phyloP scores from a whole-genome alignment of 2,329 filamentous ascomycete genomes.

The Trichophyton simii region DNA sequence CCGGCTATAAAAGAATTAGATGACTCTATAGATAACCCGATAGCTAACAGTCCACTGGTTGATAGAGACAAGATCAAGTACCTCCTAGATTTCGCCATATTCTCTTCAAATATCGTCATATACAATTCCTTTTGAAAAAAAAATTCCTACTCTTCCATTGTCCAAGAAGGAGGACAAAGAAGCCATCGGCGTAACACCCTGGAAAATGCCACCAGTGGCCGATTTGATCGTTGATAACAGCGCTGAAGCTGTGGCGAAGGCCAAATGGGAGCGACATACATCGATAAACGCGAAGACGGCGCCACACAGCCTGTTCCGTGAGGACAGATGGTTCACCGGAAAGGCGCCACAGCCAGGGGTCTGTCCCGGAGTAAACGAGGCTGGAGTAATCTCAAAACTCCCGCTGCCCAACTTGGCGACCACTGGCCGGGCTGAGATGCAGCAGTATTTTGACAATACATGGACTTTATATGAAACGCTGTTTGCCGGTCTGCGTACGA shows the following conservation, averaged over 20 bases:
- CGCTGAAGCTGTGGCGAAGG: not conserved
- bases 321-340: not conserved
- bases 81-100: not conserved
- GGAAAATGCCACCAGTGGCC: not conserved
- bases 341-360: conserved; percentile 1
- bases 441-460: not conserved
- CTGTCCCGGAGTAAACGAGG: not conserved
- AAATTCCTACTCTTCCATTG: not conserved
- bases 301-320: not conserved
- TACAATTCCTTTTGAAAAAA: not conserved
- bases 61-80: not conserved
- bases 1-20: not conserved
- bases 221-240: not conserved
- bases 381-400: not conserved
- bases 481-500: not conserved
- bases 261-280: not conserved
- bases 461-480: not conserved
- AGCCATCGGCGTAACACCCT: not conserved
- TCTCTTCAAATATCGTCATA: not conserved
- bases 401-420: not conserved
- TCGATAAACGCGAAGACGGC: not conserved
- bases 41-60: no score
- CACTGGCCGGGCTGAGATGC: not conserved
- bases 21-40: not conserved
- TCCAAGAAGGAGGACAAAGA: not conserved